Evolutionary conservation across 2,329 filamentous ascomycete species (phyloP).

Genomic region (Exophiala bonariae): DNA sequence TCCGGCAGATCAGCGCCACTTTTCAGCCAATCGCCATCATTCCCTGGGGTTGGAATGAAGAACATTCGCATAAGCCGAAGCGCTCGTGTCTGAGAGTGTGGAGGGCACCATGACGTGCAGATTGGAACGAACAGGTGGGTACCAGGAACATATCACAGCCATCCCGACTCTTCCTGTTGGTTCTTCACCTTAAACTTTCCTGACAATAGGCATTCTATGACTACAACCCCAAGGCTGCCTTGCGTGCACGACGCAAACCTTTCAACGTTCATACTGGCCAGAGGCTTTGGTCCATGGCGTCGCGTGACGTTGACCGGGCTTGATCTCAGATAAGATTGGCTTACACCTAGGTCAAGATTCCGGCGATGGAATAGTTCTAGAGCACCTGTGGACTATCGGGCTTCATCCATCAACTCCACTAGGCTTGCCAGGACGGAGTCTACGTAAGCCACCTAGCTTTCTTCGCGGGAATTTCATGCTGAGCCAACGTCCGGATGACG

Average conservation of each 20-base stretch:
- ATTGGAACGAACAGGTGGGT: not conserved
- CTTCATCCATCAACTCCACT: too few species aligned
- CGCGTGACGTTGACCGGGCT: not conserved
- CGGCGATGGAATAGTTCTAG: too few species aligned
- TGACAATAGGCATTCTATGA: too few species aligned
- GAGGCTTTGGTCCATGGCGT: not conserved
- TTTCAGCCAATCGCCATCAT: slow-evolving; percentile 5
- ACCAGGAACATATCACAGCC: not conserved
- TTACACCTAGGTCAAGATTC: too few species aligned
- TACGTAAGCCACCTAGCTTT: too few species aligned
- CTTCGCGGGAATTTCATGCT: too few species aligned
- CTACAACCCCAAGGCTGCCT: too few species aligned
- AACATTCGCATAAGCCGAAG: slow-evolving; percentile 10
- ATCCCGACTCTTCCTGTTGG: not conserved
- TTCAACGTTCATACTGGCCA: not conserved
- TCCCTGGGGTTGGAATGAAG: not conserved
- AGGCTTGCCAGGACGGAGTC: too few species aligned
- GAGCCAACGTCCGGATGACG: too few species aligned
- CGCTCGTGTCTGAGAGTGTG: not conserved
- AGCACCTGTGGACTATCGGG: too few species aligned
- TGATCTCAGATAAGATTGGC: too few species aligned
- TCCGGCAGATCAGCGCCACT: slow-evolving; percentile 6
- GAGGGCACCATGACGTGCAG: slow-evolving; percentile 4
- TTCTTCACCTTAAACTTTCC: not conserved
- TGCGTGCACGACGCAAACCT: too few species aligned